Base-by-base conservation (phyloP, 2,329 filamentous ascomycete species). In the Xylaria polymorpha region DNA sequence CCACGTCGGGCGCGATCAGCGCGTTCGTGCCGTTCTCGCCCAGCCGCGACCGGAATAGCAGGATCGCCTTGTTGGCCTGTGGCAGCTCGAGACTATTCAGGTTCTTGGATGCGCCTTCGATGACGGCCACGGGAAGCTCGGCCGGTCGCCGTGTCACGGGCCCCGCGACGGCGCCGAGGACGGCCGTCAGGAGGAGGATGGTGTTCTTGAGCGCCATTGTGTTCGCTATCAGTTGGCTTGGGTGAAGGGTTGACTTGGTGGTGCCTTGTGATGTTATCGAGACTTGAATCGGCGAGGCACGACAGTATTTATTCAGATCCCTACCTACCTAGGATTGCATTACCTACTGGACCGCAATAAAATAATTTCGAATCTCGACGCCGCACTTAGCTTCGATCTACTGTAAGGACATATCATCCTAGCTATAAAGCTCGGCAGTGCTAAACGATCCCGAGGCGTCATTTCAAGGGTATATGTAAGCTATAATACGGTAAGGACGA, bases 101-200 rank as follows among this genome's bases (percentile, higher is more conserved):
- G 53, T 67, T 53, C 25, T 57, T 61, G 1, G 70, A 70, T 1
- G 69, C 20, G 10, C 70, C 70, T 37, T 71, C 61, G 64, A 71
- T 64, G 5, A 71, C 67, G 25, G 6, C 20, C 29, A 71, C 64
- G 4, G 64, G 61, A 4, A 70, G 70, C 51, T 70, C 67, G 14
- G 64, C 15, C 2, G 67, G 61, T 7, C 12, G 25, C 18, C 35
- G 53, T 6, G 10, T 20, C 8, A 71, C 46, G 25, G 70, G 67
- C 3, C 66, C 57, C 6, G 69, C 63, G 2, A 67, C 14, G 35
- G 62, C 61, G 8, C 64, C 61, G 43, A 64, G 29, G 25, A 53
- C 64, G 7, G 59, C 53, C 10, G 68, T 39, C 18, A 67, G 43
- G 6, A 67, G 41, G 14, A 71, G 60, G 56, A 67, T 22, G 5